Evolutionary conservation across 805 yeast genomes (phyloP).

Genomic region (Nakazawaea ishiwadae): DNA sequence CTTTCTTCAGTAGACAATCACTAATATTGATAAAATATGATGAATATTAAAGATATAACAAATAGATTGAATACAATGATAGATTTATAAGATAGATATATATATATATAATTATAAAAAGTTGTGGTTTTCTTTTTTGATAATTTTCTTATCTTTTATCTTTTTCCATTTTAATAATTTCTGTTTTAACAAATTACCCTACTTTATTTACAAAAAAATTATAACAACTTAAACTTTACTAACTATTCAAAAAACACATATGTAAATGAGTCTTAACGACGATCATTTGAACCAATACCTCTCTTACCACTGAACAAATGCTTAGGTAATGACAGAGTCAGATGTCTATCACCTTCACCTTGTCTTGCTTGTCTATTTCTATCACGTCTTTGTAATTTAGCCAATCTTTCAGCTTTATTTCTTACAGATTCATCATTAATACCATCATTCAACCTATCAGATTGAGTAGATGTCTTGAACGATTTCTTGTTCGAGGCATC

Average conservation of each 20-base stretch:
- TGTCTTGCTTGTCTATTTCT: slow-evolving; percentile 88
- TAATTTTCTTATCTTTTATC: neutral
- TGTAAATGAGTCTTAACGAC: no score
- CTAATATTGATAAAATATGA: no score
- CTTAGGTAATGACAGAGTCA: slow-evolving; percentile 80
- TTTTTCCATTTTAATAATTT: neutral
- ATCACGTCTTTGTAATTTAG: slow-evolving; percentile 87
- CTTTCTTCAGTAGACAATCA: no score
- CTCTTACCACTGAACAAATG: slow-evolving; percentile 96
- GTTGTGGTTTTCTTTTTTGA: neutral
- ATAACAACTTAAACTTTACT: no score
- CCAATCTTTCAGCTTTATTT: slow-evolving; percentile 80
- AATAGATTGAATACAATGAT: neutral
- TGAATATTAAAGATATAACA: neutral
- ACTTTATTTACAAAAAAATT: neutral
- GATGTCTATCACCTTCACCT: slow-evolving; percentile 95
- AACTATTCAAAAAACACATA: no score
- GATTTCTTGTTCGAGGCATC: slow-evolving; percentile 28
- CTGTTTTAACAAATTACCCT: no score
- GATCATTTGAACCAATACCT: slow-evolving; percentile 88
- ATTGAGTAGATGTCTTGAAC: slow-evolving; percentile 43
- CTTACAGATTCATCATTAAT: slow-evolving; percentile 75
- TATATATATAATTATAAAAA: no score
- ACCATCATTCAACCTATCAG: slow-evolving; percentile 85
- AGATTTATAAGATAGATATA: no score